These are phyloP conservation scores for Sergeia podlipaevii DNA, from an alignment of 208 protist species.

Conservation along the genomic window DNA sequence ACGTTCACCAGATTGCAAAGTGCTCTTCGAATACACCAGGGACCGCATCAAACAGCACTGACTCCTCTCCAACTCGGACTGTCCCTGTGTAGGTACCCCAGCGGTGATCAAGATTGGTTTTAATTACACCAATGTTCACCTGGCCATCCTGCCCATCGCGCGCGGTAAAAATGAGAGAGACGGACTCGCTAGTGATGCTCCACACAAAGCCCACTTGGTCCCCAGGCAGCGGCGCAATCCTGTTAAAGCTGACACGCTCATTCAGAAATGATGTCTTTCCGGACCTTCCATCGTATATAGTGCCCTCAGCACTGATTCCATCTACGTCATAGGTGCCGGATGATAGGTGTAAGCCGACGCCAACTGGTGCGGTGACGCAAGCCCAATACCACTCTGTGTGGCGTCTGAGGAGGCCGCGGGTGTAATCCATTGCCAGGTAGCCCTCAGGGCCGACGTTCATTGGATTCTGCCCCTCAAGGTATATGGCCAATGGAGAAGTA, in stretches of 20 bases:
- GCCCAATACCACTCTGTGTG: slow-evolving; percentile 39
- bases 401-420: slow-evolving; percentile 32
- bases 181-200: slow-evolving; percentile 13
- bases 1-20: slow-evolving; percentile 29
- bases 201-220: not conserved
- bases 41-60: slow-evolving; percentile 14
- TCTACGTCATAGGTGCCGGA: slow-evolving; percentile 29
- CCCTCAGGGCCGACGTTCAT: not conserved
- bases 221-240: not conserved
- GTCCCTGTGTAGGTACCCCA: slow-evolving; percentile 34
- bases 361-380: slow-evolving; percentile 14
- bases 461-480: not conserved
- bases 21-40: slow-evolving; percentile 41
- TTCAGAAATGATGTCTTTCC: slow-evolving; percentile 14
- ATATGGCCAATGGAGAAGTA: not conserved
- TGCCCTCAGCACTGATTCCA: slow-evolving; percentile 28
- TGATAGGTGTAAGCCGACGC: slow-evolving; percentile 41
- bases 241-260: slow-evolving; percentile 13
- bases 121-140: slow-evolving; percentile 17
- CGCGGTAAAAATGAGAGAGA: slow-evolving; percentile 24
- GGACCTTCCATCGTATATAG: slow-evolving; percentile 10
- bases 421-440: slow-evolving; percentile 42
- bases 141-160: slow-evolving; percentile 21
- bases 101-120: slow-evolving; percentile 28
- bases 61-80: slow-evolving; percentile 5